These are phyloP conservation scores for Candida germanica DNA, from an alignment of 805 yeast species.

Conservation along the genomic window DNA sequence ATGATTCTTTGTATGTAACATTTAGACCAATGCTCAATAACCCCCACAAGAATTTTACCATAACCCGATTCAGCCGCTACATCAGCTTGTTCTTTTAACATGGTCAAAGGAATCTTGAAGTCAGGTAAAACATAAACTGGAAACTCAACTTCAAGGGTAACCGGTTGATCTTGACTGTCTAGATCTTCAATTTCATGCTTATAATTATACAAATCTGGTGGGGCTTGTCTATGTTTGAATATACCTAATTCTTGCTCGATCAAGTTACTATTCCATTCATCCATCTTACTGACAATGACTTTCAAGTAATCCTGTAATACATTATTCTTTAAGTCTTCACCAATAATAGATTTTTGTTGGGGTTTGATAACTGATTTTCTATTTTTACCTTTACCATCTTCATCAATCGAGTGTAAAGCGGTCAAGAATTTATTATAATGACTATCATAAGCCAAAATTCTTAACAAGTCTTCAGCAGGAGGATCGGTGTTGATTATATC, in stretches of 20 bases:
- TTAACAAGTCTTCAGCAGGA: slow-evolving; percentile 70
- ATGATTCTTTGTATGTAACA: slow-evolving; percentile 60
- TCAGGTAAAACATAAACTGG: slow-evolving; percentile 65
- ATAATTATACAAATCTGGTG: slow-evolving; percentile 74
- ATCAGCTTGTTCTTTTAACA: slow-evolving; percentile 86
- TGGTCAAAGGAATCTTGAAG: slow-evolving; percentile 71
- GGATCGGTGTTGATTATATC: slow-evolving; percentile 69
- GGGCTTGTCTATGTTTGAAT: slow-evolving; percentile 61
- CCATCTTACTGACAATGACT: slow-evolving; percentile 68
- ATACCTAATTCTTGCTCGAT: slow-evolving; percentile 62
- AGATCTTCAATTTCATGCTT: slow-evolving; percentile 38
- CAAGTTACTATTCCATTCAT: slow-evolving; percentile 79
- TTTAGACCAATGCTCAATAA: slow-evolving; percentile 65
- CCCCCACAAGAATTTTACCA: slow-evolving; percentile 75
- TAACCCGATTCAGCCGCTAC: slow-evolving; percentile 84
- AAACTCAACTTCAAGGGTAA: slow-evolving; percentile 36
- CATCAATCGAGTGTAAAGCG: slow-evolving; percentile 21
- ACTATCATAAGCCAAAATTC: slow-evolving; percentile 74
- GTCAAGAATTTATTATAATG: slow-evolving; percentile 46
- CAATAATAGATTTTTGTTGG: slow-evolving; percentile 55
- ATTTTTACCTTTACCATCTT: slow-evolving; percentile 5
- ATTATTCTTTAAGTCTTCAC: slow-evolving; percentile 68
- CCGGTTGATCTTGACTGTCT: slow-evolving; percentile 31
- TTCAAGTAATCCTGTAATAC: slow-evolving; percentile 76
- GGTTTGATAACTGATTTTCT: slow-evolving; percentile 17